A percentile compares a stretch with the other conserved stretches of the same genome.
Evolutionary conservation across 352 stramenopile genomes (phyloP).

Genomic region (Globisporangium cystogenes): DNA sequence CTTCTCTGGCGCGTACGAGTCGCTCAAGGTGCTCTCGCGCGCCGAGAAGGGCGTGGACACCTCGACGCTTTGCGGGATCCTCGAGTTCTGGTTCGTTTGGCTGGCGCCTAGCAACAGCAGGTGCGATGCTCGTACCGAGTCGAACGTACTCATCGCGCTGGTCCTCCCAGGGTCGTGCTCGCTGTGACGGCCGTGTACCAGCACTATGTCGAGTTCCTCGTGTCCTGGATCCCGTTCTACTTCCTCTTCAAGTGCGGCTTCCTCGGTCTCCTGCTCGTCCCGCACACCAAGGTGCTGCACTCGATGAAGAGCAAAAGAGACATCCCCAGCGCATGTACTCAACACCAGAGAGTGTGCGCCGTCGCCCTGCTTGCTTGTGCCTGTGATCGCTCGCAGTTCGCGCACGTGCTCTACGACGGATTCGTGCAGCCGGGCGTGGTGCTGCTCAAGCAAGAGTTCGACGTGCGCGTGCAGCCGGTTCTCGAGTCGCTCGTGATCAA

Average conservation of each 20-base stretch:
- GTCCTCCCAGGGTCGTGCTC: conserved; percentile 42
- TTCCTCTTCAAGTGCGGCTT: conserved; percentile 71
- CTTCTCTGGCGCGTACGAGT: conserved; percentile 61
- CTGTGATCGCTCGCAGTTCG: conserved; percentile 21
- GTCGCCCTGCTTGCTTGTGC: not conserved
- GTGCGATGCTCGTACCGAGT: no score
- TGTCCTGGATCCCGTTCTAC: conserved; percentile 76
- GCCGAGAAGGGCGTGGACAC: conserved; percentile 51
- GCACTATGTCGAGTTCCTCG: conserved; percentile 63
- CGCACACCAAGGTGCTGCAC: conserved; percentile 39
- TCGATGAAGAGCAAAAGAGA: no score
- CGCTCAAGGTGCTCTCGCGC: conserved; percentile 59
- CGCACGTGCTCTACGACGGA: conserved; percentile 56
- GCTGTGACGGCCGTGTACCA: conserved; percentile 46
- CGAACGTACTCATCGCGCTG: no score
- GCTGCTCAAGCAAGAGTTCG: conserved; percentile 30
- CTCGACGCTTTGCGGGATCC: conserved; percentile 33
- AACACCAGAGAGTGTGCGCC: not conserved
- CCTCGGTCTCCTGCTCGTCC: conserved; percentile 46
- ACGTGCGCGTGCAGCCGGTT: conserved; percentile 42
- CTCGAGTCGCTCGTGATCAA: conserved; percentile 47
- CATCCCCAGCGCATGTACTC: not conserved
- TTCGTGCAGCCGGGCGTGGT: conserved; percentile 48
- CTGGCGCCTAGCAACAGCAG: not conserved
- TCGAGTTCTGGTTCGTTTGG: conserved; percentile 54